These are phyloP conservation scores for Kwoniella heveanensis DNA, from an alignment of 768 basidiomycete genomes.

Conservation along the genomic window DNA sequence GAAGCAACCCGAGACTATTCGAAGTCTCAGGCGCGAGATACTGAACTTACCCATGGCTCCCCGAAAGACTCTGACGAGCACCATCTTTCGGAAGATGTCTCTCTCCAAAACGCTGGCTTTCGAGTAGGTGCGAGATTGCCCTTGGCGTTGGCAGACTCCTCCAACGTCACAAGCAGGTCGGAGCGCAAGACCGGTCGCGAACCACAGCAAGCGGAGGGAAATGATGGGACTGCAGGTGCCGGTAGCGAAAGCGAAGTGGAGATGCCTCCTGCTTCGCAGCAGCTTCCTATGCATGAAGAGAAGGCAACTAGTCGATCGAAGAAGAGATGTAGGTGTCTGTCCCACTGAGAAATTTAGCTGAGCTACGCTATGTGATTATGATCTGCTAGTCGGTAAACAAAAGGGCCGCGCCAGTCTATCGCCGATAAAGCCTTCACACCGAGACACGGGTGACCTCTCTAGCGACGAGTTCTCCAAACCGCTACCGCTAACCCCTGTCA, in stretches of 20 bases:
- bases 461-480: neutral
- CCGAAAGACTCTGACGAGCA: no score
- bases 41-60: no score
- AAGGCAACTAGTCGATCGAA: constrained; percentile 4
- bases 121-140: no score
- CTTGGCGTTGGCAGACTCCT: no score
- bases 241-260: no score
- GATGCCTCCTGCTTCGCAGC: constrained; percentile 4
- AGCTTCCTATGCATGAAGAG: neutral
- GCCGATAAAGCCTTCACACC: neutral
- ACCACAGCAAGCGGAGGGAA: neutral
- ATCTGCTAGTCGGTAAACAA: constrained; percentile 2
- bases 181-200: no score
- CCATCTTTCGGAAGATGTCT: no score
- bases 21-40: no score
- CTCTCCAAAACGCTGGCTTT: no score
- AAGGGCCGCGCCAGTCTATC: neutral
- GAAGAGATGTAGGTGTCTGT: constrained; percentile 18
- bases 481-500: neutral
- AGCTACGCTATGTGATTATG: no score
- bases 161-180: no score
- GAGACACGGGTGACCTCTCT: neutral
- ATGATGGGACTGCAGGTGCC: neutral
- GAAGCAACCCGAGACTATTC: neutral
- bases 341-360: no score